These are phyloP conservation scores for Hericium coralloides DNA, from an alignment of 768 basidiomycete genomes.

Conservation along the genomic window DNA sequence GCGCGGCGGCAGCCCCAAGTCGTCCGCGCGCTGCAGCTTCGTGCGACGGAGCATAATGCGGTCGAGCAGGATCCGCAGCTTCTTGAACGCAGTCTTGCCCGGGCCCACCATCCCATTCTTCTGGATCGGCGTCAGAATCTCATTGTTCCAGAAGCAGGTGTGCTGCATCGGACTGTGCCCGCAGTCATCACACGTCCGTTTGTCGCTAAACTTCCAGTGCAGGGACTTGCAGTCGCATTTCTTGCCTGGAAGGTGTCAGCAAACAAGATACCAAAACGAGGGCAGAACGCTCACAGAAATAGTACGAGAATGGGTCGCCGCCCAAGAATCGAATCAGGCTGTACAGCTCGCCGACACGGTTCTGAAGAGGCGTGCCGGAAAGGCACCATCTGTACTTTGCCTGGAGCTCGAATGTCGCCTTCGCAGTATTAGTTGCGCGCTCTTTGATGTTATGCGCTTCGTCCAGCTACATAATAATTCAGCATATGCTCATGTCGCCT, in stretches of 20 bases:
- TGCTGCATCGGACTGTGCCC: conserved; percentile 83
- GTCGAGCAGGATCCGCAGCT: conserved; percentile 81
- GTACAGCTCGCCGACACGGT: conserved; percentile 97
- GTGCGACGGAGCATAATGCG: conserved; percentile 94
- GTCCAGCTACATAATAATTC: conserved; percentile 48
- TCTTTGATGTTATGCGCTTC: conserved; percentile 99
- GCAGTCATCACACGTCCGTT: conserved; percentile 77
- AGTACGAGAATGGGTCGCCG: conserved; percentile 87
- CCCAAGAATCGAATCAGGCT: conserved; percentile 88
- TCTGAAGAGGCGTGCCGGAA: conserved; percentile 93
- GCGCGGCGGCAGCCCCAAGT: conserved; percentile 89
- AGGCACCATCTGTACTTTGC: conserved; percentile 88
- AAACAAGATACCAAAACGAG: background rate
- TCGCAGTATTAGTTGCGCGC: conserved; percentile 88
- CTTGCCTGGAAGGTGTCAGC: conserved; percentile 48
- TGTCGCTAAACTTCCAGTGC: conserved; percentile 90
- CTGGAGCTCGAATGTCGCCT: conserved; percentile 87
- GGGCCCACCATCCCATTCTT: conserved; percentile 77
- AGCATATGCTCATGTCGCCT: conserved; percentile 1
- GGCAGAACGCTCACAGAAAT: conserved; percentile 59
- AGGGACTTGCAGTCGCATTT: conserved; percentile 88
- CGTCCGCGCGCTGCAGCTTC: conserved; percentile 91
- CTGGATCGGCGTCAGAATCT: conserved; percentile 94
- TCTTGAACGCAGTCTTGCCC: conserved; percentile 82
- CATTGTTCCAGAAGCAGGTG: conserved; percentile 95